Percentiles rank a stretch among this genome's conserved stretches.
These are phyloP conservation scores for Gautieria morchelliformis DNA, from an alignment of 768 basidiomycete genomes.

Conservation along the genomic window DNA sequence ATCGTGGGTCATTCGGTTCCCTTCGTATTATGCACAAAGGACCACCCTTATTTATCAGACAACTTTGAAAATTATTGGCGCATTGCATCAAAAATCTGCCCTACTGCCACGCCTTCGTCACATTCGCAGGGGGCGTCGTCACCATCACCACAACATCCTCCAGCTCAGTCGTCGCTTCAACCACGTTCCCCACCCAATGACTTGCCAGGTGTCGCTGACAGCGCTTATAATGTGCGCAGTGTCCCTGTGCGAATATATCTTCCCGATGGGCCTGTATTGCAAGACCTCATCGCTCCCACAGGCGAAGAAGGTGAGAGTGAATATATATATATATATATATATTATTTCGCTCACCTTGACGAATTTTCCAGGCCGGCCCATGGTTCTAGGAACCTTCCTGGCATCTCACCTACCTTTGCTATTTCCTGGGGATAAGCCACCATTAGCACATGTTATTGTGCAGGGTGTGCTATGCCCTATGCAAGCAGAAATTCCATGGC, in stretches of 20 bases:
- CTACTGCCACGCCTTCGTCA: conserved; percentile 57
- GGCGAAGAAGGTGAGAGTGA: conserved; percentile 58
- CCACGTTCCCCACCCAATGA: conserved; percentile 58
- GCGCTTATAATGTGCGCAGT: conserved; percentile 78
- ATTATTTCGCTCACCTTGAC: conserved; percentile 9
- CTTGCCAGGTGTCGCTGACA: conserved; percentile 50
- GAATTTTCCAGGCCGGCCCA: conserved; percentile 45
- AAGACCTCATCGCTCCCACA: conserved; percentile 79
- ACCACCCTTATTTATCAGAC: conserved; percentile 39
- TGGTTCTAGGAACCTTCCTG: conserved; percentile 63
- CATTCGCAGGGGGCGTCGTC: conserved; percentile 31
- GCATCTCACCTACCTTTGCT: conserved; percentile 70
- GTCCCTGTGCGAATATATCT: conserved; percentile 87
- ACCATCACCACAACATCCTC: conserved; percentile 23
- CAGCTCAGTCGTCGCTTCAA: conserved; percentile 50
- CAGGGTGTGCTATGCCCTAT: conserved; percentile 79
- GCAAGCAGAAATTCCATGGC: conserved; percentile 88
- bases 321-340: not conserved
- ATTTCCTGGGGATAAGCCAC: conserved; percentile 42
- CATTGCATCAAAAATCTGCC: conserved; percentile 87
- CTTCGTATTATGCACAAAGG: not conserved
- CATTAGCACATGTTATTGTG: conserved; percentile 68
- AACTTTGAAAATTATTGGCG: conserved; percentile 95
- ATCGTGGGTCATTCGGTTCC: conserved; percentile 40
- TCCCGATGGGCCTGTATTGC: conserved; percentile 82